A percentile compares a stretch with the other conserved stretches of the same genome.
Conservation (phyloP, 306 rosid species). For the Comarum palustre region DNA sequence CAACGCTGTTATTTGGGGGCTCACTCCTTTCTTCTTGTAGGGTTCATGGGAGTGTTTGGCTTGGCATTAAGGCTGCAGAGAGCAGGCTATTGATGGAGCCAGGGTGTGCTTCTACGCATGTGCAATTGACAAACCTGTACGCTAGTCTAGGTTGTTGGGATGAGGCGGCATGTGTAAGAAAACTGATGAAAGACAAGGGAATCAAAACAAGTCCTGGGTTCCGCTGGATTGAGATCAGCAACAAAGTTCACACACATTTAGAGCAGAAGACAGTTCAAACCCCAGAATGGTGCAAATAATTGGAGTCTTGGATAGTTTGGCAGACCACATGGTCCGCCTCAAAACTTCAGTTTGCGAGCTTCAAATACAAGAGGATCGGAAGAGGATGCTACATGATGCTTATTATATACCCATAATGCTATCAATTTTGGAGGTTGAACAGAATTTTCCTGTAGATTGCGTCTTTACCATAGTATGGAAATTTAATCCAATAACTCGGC, state of each 20-base stretch:
- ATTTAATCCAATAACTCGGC: not conserved
- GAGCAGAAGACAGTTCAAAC: constrained; percentile 62
- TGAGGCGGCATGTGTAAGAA: constrained; percentile 50
- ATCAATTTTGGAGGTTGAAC: not conserved
- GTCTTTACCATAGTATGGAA: not conserved
- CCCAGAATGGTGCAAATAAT: constrained; percentile 41
- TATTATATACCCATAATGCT: not conserved
- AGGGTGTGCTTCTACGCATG: constrained; percentile 59
- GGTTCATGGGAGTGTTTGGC: constrained; percentile 62
- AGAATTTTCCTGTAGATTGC: not conserved
- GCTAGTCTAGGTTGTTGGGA: constrained; percentile 68
- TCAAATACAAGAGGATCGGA: constrained; percentile 35
- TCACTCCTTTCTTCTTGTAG: constrained; percentile 72
- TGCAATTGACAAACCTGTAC: constrained; percentile 66
- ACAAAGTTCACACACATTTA: constrained; percentile 51
- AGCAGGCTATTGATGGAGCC: constrained; percentile 61
- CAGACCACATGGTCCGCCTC: constrained; percentile 47
- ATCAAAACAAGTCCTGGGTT: constrained; percentile 62
- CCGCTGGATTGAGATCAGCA: constrained; percentile 75
- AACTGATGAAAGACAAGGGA: constrained; percentile 66
- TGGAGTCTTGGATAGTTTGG: constrained; percentile 44
- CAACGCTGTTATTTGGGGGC: constrained; percentile 84
- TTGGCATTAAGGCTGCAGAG: constrained; percentile 75
- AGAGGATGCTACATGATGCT: constrained; percentile 5
- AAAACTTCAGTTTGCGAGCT: constrained; percentile 33